A percentile compares a stretch with the other conserved stretches of the same genome.
These are phyloP conservation scores for Phialophora tarda DNA, from an alignment of 2,329 filamentous ascomycete genomes.

Conservation along the genomic window DNA sequence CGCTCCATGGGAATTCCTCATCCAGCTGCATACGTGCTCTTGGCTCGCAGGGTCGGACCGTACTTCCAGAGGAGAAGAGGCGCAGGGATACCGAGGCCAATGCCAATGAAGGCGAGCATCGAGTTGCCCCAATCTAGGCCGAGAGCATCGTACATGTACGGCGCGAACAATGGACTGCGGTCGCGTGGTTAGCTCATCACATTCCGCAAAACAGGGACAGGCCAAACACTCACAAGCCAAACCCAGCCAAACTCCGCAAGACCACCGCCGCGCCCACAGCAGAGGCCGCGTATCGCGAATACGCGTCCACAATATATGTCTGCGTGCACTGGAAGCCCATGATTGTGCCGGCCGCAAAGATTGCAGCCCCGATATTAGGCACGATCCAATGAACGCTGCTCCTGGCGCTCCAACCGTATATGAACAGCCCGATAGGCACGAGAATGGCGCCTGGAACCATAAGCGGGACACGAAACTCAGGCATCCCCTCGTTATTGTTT, in stretches of 20 bases:
- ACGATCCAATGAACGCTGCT: constrained; percentile 59
- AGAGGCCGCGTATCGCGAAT: constrained; percentile 50
- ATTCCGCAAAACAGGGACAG: background rate
- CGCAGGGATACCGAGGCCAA: constrained; percentile 52
- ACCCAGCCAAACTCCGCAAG: constrained; percentile 48
- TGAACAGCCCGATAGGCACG: constrained; percentile 59
- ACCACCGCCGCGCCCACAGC: constrained; percentile 47
- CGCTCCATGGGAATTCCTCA: background rate
- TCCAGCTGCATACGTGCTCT: constrained; percentile 57
- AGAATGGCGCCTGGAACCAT: constrained; percentile 60
- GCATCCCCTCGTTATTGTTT: constrained; percentile 53
- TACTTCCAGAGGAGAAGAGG: constrained; percentile 59
- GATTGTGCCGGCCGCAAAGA: constrained; percentile 58
- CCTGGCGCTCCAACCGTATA: constrained; percentile 64
- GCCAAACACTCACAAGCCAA: constrained; percentile 43
- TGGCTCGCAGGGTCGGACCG: constrained; percentile 54
- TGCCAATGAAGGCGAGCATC: constrained; percentile 47
- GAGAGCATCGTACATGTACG: constrained; percentile 49
- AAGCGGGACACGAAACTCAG: constrained; percentile 68
- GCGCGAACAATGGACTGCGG: constrained; percentile 48
- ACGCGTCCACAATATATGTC: constrained; percentile 53
- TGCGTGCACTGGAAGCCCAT: constrained; percentile 54
- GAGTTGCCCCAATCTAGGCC: constrained; percentile 51
- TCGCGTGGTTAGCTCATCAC: background rate
- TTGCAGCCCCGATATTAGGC: constrained; percentile 59